These are phyloP conservation scores for Alnus glutinosa DNA, from an alignment of 306 rosid species.

Conservation along the genomic window DNA sequence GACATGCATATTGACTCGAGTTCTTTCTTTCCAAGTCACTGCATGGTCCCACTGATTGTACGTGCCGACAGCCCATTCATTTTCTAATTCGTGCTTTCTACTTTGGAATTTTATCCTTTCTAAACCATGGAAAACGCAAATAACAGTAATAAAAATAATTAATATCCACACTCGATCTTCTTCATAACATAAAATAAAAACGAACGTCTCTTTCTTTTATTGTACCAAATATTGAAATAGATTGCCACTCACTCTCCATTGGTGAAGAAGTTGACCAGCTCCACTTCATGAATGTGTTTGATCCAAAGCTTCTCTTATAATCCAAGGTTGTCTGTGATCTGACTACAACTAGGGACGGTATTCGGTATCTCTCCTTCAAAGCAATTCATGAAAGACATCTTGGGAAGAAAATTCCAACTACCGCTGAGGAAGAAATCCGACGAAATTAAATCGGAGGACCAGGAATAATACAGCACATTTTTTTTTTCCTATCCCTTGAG, in stretches of 20 bases:
- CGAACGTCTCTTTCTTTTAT: not conserved
- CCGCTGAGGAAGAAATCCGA: conserved; percentile 32
- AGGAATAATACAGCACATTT: conserved; percentile 3
- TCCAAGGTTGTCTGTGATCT: conserved; percentile 28
- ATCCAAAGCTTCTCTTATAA: conserved; percentile 14
- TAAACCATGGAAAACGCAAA: no score
- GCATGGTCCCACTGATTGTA: conserved; percentile 26
- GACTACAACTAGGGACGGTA: conserved; percentile 46
- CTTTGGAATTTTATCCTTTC: not conserved
- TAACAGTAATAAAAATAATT: no score
- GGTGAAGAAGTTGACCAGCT: conserved; percentile 40
- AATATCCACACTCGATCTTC: no score
- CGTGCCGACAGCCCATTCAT: not conserved
- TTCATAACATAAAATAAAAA: no score
- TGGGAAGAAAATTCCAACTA: conserved; percentile 44
- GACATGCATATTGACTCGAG: not conserved
- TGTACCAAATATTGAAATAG: not conserved
- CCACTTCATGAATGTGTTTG: not conserved
- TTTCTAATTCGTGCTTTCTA: not conserved
- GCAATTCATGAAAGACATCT: conserved; percentile 47
- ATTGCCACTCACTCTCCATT: conserved; percentile 8
- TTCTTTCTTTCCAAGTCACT: conserved; percentile 7
- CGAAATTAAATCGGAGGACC: conserved; percentile 11
- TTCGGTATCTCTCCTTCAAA: conserved; percentile 63
- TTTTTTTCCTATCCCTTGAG: conserved; percentile 29